phyloP scores from a whole-genome alignment of 805 yeast genomes.

The Huiozyma naganishii region DNA sequence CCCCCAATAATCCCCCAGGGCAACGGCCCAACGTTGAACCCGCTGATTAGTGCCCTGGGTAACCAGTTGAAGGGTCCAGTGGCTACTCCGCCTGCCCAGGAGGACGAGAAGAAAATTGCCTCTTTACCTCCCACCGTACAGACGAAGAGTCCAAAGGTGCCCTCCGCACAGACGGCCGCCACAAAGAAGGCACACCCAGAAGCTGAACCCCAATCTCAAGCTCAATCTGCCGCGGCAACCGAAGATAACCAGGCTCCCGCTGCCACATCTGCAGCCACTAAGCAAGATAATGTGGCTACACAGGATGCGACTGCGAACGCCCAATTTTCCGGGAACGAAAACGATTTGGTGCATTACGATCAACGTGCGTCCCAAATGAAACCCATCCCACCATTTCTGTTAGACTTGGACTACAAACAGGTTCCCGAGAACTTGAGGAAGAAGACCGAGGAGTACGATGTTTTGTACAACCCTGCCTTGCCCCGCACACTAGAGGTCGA shows the following conservation, averaged over 20 bases:
- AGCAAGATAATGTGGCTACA: background rate
- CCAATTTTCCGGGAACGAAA: conserved; percentile 5
- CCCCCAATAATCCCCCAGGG: background rate
- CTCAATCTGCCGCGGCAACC: conserved; percentile 2
- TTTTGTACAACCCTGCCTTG: conserved; percentile 81
- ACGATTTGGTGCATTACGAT: conserved; percentile 30
- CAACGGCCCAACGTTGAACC: conserved; percentile 10
- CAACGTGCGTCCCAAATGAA: conserved; percentile 46
- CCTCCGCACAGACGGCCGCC: background rate
- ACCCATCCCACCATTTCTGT: conserved; percentile 67
- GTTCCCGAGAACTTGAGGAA: conserved; percentile 76
- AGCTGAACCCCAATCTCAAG: background rate
- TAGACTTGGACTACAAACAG: conserved; percentile 67
- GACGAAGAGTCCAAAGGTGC: background rate
- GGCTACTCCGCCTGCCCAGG: background rate
- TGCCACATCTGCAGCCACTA: conserved; percentile 1
- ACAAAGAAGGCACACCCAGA: background rate
- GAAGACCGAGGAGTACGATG: conserved; percentile 75
- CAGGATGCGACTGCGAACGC: background rate
- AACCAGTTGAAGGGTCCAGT: conserved; percentile 6
- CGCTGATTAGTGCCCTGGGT: conserved; percentile 10
- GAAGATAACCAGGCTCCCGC: conserved; percentile 9
- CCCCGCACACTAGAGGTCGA: conserved; percentile 72
- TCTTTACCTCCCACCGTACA: background rate
- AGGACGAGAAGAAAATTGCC: background rate